Conservation (phyloP, 768 basidiomycete genomes). For the Tremella fuciformis region DNA sequence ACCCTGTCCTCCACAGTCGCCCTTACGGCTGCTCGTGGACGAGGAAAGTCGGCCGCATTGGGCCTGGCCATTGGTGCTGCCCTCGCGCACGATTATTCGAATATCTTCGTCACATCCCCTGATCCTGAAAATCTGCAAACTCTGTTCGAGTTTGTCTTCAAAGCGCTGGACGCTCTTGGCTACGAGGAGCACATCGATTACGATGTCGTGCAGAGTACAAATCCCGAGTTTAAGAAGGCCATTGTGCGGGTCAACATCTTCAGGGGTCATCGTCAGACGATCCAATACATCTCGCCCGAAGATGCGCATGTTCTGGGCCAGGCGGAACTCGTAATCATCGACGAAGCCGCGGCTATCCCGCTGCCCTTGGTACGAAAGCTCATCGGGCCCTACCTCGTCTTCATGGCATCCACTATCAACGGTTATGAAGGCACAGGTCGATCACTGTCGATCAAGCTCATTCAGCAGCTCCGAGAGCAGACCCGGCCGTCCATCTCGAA, state of each 20-base stretch:
- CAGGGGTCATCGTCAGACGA: conserved; percentile 88
- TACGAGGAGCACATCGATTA: conserved; percentile 98
- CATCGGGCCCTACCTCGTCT: conserved; percentile 90
- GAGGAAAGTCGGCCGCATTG: conserved; percentile 95
- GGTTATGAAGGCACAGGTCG: conserved; percentile 99
- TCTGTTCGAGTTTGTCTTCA: conserved; percentile 96
- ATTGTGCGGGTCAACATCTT: conserved; percentile 95
- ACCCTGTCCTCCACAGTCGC: conserved; percentile 91
- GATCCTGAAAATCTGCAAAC: conserved; percentile 97
- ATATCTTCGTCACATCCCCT: conserved; percentile 96
- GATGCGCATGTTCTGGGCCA: conserved; percentile 97
- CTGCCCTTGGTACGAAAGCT: conserved; percentile 92
- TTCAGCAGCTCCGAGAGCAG: conserved; percentile 91
- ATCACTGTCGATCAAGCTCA: conserved; percentile 92
- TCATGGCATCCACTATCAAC: conserved; percentile 99
- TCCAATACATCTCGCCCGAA: conserved; percentile 98
- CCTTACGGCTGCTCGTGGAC: conserved; percentile 87
- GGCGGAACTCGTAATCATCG: conserved; percentile 94
- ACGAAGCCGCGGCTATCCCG: conserved; percentile 97
- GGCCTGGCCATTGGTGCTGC: conserved; percentile 92
- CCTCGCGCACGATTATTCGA: conserved; percentile 87
- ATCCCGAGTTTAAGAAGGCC: conserved; percentile 88
- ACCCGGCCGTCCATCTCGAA: conserved; percentile 75
- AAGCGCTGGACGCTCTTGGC: conserved; percentile 87
- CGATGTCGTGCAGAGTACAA: conserved; percentile 94